Evolutionary conservation across 139 green algal species (phyloP).

Genomic region (Pycnococcus provasolii): DNA sequence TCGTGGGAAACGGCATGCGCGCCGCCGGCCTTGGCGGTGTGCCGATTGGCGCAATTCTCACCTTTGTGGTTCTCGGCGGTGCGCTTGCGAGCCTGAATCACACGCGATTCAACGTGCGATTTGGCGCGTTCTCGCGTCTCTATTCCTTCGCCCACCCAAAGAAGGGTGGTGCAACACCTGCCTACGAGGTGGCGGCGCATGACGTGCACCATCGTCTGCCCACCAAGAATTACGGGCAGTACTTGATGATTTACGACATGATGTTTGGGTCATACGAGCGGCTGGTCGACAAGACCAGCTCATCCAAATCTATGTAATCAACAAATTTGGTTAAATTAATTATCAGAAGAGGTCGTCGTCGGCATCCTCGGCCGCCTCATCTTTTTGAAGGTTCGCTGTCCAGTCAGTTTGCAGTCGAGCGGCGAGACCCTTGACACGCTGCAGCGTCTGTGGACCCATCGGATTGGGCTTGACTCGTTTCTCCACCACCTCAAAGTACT

Average conservation of each 20-base stretch:
- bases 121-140: background rate
- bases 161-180: background rate
- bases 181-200: background rate
- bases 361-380: too few species aligned
- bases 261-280: background rate
- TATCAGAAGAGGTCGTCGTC: too few species aligned
- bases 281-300: too few species aligned
- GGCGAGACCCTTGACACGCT: too few species aligned
- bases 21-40: background rate
- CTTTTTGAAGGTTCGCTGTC: too few species aligned
- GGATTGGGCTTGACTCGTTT: too few species aligned
- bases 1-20: background rate
- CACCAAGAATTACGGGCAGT: constrained; percentile 6
- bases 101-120: background rate
- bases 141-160: too few species aligned
- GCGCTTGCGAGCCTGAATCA: constrained; percentile 3
- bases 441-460: too few species aligned
- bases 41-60: background rate
- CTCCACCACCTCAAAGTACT: too few species aligned
- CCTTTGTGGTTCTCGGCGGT: constrained; percentile 4
- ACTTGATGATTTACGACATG: constrained; percentile 5
- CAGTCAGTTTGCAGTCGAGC: too few species aligned
- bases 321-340: too few species aligned
- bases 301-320: too few species aligned
- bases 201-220: constrained; percentile 7